These are phyloP conservation scores for Stentor coeruleus DNA, from an alignment of 73 alveolate species.

Conservation along the genomic window DNA sequence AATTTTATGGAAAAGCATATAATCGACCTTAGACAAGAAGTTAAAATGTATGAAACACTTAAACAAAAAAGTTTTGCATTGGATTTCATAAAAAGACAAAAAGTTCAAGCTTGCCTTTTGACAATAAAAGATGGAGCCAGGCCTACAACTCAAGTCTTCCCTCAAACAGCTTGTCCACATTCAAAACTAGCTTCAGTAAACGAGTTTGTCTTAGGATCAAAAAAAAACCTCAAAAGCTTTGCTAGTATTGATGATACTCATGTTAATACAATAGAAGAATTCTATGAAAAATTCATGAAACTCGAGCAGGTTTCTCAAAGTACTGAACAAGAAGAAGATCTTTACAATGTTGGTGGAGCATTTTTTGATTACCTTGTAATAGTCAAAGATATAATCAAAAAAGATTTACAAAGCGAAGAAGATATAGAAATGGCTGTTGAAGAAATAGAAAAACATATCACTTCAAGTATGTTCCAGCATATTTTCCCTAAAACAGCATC, in stretches of 20 bases:
- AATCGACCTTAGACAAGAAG: conserved; percentile 18
- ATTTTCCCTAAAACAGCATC: conserved; percentile 21
- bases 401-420: conserved; percentile 1
- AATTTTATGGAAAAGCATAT: conserved; percentile 14
- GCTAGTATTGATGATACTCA: conserved; percentile 12
- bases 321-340: background rate
- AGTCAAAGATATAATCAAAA: background rate
- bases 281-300: conserved; percentile 16
- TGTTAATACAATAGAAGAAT: background rate
- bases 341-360: conserved; percentile 8
- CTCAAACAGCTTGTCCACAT: conserved; percentile 18
- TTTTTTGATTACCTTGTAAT: background rate
- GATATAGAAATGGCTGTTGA: conserved; percentile 12
- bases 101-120: background rate
- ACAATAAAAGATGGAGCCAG: background rate
- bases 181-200: conserved; percentile 6
- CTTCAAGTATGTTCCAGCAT: conserved; percentile 2
- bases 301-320: background rate
- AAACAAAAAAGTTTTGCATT: background rate
- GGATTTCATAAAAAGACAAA: background rate
- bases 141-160: background rate
- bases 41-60: background rate
- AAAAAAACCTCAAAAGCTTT: background rate
- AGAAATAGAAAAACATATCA: conserved; percentile 20
- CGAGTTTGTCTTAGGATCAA: conserved; percentile 15